A percentile compares a stretch with the other conserved stretches of the same genome.
phyloP scores from a whole-genome alignment of 352 stramenopile species.

The Aphanomyces stellatus region DNA sequence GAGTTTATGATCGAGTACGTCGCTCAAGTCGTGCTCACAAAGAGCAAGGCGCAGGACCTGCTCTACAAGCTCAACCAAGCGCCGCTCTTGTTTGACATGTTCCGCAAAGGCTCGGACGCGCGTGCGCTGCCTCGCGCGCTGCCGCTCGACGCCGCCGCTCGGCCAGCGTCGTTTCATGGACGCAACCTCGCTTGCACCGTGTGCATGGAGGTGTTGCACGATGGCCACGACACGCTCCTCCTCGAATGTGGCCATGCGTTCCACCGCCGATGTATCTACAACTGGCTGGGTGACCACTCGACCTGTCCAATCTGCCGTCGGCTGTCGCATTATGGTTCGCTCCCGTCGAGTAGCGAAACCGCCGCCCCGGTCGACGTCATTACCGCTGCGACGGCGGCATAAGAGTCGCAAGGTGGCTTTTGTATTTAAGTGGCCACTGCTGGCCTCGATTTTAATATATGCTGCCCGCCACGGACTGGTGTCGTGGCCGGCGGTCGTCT shows the following conservation, averaged over 20 bases:
- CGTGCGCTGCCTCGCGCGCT: not conserved
- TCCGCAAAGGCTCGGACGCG: not conserved
- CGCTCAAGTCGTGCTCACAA: not conserved
- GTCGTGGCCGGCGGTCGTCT: too few relatives aligned
- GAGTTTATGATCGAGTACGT: slow-evolving; percentile 8
- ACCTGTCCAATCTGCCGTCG: slow-evolving; percentile 13
- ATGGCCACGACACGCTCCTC: not conserved
- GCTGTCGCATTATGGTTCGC: not conserved
- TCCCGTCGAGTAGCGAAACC: too few relatives aligned
- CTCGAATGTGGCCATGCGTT: slow-evolving; percentile 14
- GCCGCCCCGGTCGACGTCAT: too few relatives aligned
- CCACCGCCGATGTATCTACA: slow-evolving; percentile 7
- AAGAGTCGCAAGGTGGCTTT: too few relatives aligned
- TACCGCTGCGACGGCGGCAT: too few relatives aligned
- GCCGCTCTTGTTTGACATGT: not conserved
- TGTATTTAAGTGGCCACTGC: too few relatives aligned
- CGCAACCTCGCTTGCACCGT: not conserved
- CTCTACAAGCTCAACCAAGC: not conserved
- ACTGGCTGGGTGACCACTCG: not conserved
- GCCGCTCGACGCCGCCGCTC: not conserved
- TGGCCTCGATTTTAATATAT: too few relatives aligned
- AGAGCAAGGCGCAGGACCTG: not conserved
- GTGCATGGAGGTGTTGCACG: not conserved
- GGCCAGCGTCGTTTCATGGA: not conserved
- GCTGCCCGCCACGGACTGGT: too few relatives aligned